Evolutionary conservation across 345 rosid species (phyloP), one percentile per base, ranked within the genome.

Genomic region (Pistacia integerrima): DNA sequence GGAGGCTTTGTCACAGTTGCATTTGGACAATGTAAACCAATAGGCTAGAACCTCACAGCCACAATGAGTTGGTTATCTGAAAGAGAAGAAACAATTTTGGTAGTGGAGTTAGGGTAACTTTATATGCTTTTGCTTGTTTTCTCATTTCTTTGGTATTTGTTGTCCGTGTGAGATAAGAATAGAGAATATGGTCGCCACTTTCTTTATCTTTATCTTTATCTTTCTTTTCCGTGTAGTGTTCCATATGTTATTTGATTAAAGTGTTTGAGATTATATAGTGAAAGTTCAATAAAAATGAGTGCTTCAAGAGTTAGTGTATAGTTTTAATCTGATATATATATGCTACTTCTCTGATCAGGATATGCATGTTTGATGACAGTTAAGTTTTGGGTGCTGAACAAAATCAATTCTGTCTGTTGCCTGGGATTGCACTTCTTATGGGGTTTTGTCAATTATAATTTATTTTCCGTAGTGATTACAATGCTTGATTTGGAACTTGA

Each of bases 1-100:
- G 4, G 90, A 89, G 81, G 87, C 91, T 51, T 63, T 83, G 18
- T 41, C 46, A 41, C 22, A 88, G 84, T 72, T 87, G 74, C 83
- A 77, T 49, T 80, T 77, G 6, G 86, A 86, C 74, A 73, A 84
- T 30, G 75, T 74, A 35, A 78, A 86, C 79, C 84, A 79, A 52
- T 86, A 76, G 72, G 74, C 74, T 3, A 76, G 61, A 74, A 38
- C 75, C 58, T 67, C 77, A 48, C 78, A 72, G 62, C 85, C 82
- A 70, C 63, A 63, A 38, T 78, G 77, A 86, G 41, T 74, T 52
- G 25, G 30, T 6, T 13, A 25, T 70, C 55, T 10, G 41, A 67
- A 30, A 41, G 36, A 67, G 46, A 54, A 61, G 64, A 67, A 74
- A 78, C 87, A 74, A 54, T 74, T 70, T 62, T 78, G 87, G 76